phyloP scores from a whole-genome alignment of 2,329 filamentous ascomycete species.

The Diaporthe humulicola region DNA sequence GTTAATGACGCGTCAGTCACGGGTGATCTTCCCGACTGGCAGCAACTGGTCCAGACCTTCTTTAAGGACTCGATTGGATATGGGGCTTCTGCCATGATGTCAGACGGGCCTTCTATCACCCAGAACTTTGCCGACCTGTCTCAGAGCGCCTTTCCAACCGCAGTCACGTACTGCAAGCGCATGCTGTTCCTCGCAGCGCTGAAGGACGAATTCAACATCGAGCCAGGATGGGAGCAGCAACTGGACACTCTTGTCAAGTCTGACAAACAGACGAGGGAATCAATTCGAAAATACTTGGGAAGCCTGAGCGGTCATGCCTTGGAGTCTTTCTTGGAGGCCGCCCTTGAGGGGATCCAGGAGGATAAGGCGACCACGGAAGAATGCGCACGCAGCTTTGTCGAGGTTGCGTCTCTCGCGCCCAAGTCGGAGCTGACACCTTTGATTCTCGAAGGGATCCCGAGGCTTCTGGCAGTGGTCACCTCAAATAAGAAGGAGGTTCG shows the following conservation, averaged over 20 bases:
- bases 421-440: slow-evolving; percentile 41
- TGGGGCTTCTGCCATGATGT: slow-evolving; percentile 52
- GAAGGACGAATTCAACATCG: slow-evolving; percentile 65
- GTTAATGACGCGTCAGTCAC: slow-evolving; percentile 58
- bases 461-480: slow-evolving; percentile 70
- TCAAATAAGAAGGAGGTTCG: slow-evolving; percentile 81
- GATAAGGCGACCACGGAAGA: slow-evolving; percentile 59
- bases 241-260: slow-evolving; percentile 80
- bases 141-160: slow-evolving; percentile 73
- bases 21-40: slow-evolving; percentile 63
- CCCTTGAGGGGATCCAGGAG: slow-evolving; percentile 68
- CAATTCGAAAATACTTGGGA: slow-evolving; percentile 68
- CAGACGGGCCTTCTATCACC: slow-evolving; percentile 54
- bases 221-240: slow-evolving; percentile 87
- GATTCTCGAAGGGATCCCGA: slow-evolving; percentile 63
- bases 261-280: slow-evolving; percentile 73
- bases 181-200: slow-evolving; percentile 66
- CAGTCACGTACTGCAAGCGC: slow-evolving; percentile 75
- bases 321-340: slow-evolving; percentile 62
- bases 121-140: slow-evolving; percentile 62
- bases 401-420: slow-evolving; percentile 65
- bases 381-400: slow-evolving; percentile 66
- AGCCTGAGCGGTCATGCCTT: slow-evolving; percentile 55
- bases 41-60: slow-evolving; percentile 61
- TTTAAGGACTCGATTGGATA: slow-evolving; percentile 56